Evolutionary conservation across 2,329 filamentous ascomycete species (phyloP).

Genomic region (Chrysoporthe deuterocubensis): DNA sequence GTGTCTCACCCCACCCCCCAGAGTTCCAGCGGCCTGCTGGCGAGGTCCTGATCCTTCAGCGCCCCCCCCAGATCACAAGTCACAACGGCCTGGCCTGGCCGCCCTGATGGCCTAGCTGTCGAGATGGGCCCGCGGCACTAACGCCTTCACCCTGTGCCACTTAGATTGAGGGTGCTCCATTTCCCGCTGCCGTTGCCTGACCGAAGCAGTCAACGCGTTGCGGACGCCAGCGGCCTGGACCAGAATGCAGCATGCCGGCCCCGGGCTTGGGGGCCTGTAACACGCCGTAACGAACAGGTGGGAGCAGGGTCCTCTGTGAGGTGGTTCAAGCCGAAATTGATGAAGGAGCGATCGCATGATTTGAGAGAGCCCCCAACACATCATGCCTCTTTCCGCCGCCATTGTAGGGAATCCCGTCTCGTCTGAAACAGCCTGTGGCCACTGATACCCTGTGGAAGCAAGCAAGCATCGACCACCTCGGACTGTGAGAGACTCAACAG

Average conservation of each 20-base stretch:
- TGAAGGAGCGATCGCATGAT: neutral
- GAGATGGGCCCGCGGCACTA: neutral
- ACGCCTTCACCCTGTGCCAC: conserved; percentile 21
- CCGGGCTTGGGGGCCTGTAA: conserved; percentile 25
- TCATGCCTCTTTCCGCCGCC: conserved; percentile 21
- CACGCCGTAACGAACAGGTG: conserved; percentile 27
- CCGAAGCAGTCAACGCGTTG: conserved; percentile 17
- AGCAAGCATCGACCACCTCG: neutral
- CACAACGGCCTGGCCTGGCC: neutral
- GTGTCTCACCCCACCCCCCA: conserved; percentile 3
- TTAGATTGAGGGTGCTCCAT: conserved; percentile 19
- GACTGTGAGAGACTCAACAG: neutral
- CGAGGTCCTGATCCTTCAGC: neutral
- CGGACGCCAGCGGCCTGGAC: conserved; percentile 18
- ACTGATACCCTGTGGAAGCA: neutral
- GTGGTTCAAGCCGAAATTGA: conserved; percentile 10
- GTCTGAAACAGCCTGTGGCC: conserved; percentile 21
- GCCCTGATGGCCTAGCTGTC: neutral
- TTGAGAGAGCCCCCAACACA: conserved; percentile 4
- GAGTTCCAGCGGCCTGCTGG: conserved; percentile 4
- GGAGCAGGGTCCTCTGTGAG: conserved; percentile 2
- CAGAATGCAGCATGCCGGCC: conserved; percentile 22
- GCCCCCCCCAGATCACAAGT: conserved; percentile 8
- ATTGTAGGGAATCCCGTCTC: conserved; percentile 12
- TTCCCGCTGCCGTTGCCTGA: conserved; percentile 19